Percentiles rank a stretch among this genome's conserved stretches.
Conservation (phyloP, 2,329 filamentous ascomycete species). For the Zasmidium angulare region DNA sequence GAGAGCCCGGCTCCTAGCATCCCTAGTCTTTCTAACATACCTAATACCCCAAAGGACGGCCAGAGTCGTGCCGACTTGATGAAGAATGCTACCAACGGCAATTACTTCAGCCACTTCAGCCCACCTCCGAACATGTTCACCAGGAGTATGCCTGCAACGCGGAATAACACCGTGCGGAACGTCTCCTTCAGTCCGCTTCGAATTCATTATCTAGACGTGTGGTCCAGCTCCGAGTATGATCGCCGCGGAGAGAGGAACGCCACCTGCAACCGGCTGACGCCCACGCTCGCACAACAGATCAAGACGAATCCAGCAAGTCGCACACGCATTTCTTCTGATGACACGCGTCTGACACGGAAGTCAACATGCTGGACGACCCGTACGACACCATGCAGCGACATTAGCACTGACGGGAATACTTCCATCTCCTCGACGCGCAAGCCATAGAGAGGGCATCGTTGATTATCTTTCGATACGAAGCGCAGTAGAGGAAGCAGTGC, state of each 20-base stretch:
- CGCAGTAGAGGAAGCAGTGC: slow-evolving; percentile 11
- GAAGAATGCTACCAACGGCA: slow-evolving; percentile 71
- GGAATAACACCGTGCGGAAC: slow-evolving; percentile 62
- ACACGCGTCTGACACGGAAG: slow-evolving; percentile 24
- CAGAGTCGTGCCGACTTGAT: slow-evolving; percentile 46
- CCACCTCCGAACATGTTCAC: slow-evolving; percentile 69
- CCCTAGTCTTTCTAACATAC: too few species aligned
- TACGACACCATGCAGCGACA: slow-evolving; percentile 22
- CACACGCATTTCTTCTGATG: slow-evolving; percentile 99
- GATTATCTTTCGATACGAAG: slow-evolving; percentile 3
- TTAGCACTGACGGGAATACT: slow-evolving; percentile 7
- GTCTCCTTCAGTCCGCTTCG: slow-evolving; percentile 85
- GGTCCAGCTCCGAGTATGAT: slow-evolving; percentile 94
- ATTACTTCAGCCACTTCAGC: slow-evolving; percentile 93
- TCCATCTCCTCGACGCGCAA: neutral
- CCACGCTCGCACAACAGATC: slow-evolving; percentile 96
- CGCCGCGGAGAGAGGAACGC: slow-evolving; percentile 93
- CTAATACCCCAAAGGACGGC: slow-evolving; percentile 84
- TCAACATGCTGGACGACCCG: slow-evolving; percentile 15
- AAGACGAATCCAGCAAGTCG: slow-evolving; percentile 97
- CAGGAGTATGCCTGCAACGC: slow-evolving; percentile 78
- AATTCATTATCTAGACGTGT: slow-evolving; percentile 93
- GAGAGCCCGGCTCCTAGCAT: slow-evolving; percentile 84
- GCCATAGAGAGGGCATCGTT: neutral
- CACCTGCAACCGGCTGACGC: slow-evolving; percentile 95